Base-by-base conservation (phyloP, 495 filamentous ascomycete genomes). In the Massariosphaeria phaeospora region DNA sequence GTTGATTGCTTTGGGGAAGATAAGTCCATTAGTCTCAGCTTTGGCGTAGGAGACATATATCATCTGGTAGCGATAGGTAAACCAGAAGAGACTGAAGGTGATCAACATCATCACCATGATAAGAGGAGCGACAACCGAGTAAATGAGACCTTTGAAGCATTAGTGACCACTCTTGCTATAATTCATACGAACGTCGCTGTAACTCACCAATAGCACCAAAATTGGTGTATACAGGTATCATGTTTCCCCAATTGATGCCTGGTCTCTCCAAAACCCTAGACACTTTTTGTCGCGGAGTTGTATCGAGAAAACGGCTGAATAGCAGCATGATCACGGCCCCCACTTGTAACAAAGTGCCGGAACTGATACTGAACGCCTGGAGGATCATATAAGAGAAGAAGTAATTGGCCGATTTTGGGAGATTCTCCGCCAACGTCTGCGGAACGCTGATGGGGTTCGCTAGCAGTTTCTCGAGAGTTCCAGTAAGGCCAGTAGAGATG, bases 301-400 rank as follows among this genome's bases (percentile, higher is more conserved):
- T 86, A 70, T 98, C 94, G 44, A 93, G 57, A 62, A 90, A 96
- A 80, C 89, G 94, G 23, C 47, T 49, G n/a, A 64, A 7, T n/a
- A 64, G 46, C 55, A 85, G 75, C 40, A 89, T 68, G 13, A 95
- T 72, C 5, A 63, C 47, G 25, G 79, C 80, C 24, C 79, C 78
- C 42, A 95, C 81, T 63, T 98, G 94, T n/a, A 95, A 75, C 11
- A 98, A 75, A 11, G 88, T 88, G 63, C 88, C 90, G 23, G 91
- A 91, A 70, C 89, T 94, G 61, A 86, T 85, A 52, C 86, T 86
- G 62, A 98, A 77, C 13, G 90, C 88, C 66, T 96, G 94, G 17
- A 98, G 81, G 67, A 97, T 83, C 83, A 98, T 89, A 75, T 98
- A 98, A 3, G 88, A 89, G 74, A 96, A 97, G 74, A 97, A 98